Evolutionary conservation across 164 flowering plant species (phyloP), one percentile per base, ranked within the genome.

Genomic region (Paratinospora sagittata): DNA sequence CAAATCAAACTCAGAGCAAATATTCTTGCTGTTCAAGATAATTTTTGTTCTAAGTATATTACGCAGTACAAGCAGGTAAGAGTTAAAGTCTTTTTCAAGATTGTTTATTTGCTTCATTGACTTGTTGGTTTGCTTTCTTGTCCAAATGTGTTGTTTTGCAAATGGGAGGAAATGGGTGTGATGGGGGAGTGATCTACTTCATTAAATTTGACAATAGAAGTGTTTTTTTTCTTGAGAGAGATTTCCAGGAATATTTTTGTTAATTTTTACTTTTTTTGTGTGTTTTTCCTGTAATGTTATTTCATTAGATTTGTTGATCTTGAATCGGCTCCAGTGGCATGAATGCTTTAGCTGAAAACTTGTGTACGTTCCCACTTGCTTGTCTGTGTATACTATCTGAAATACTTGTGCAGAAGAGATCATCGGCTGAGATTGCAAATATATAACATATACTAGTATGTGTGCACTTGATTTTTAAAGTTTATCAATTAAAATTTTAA

Each of bases 21-120:
- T 82, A 26, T 67, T 76, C 84, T 49, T 83, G 85, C 66, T 83
- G 85, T 63, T 83, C 71, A 19, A 69, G 80, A 75, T 80, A 61
- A 69, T 23, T 67, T 65, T 45, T 27, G 12, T 69, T 64, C 58
- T 65, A n/a, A 27, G 49, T 36, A 60, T 16, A 17, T 27, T 1
- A n/a, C n/a, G n/a, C n/a, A n/a, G n/a, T 69, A 34, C 30, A 27
- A 55, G 21, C 58, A 52, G 6, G 58, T 52, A 19, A 52, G 58
- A 52, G 58, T 52, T n/a, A 52, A 39, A 1, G 58, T 52, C n/a
- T 52, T 52, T 52, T 17, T 17, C 0, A 16, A 52, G 58, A 52
- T 52, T 52, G 58, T n/a, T 52, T 52, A 16, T n/a, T 52, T 14
- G 5, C 5, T 52, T 52, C 19, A 13, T 13, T 49, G 19, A 49